Evolutionary conservation across 495 filamentous ascomycete genomes (phyloP), one percentile per base, ranked within the genome.

Genomic region (Penicillium diatomitis): DNA sequence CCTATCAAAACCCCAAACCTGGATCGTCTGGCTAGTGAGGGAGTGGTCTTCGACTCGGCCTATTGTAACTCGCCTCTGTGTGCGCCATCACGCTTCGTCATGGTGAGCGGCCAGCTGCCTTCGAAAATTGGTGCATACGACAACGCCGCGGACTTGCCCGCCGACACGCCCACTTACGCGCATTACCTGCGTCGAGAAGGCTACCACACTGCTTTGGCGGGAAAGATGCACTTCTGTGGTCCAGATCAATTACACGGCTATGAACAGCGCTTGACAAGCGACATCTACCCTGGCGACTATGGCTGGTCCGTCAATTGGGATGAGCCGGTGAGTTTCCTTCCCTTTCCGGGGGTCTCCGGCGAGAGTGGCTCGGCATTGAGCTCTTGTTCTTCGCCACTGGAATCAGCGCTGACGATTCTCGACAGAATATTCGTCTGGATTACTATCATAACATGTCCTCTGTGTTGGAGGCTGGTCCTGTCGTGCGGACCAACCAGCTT

Each of bases 201-300:
- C 39, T 95, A 95, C 58, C 84, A 94, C 67, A 92, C 88, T n/a
- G 83, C 82, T 4, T 68, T 95, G 52, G 87, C 88, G 0, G 88
- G 88, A 46, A 95, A 95, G 75, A 95, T 95, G 88, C 88, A 95
- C 63, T 95, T 95, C 65, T 86, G 90, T 48, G 88, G 88, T 40
- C 74, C 75, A 2, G 88, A 95, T 58, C 88, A 95, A 68, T 74
- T 94, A 45, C 88, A 95, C 65, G 88, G 88, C 32, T 95, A 88
- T 57, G 88, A 95, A 69, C 81, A 85, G 56, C 77, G 88, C 46
- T 73, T 95, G 54, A 95, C 88, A n/a, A 83, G 79, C 50, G 88
- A 95, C 63, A 94, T 95, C 57, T 95, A 95, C 63, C 88, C 88
- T 3, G 88, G 84, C 38, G 88, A 95, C 58, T 84, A 89, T 58